Evolutionary conservation across 163 green algal genomes (phyloP), one percentile per base, ranked within the genome.

Genomic region (Chlamydomonas reinhardtii): DNA sequence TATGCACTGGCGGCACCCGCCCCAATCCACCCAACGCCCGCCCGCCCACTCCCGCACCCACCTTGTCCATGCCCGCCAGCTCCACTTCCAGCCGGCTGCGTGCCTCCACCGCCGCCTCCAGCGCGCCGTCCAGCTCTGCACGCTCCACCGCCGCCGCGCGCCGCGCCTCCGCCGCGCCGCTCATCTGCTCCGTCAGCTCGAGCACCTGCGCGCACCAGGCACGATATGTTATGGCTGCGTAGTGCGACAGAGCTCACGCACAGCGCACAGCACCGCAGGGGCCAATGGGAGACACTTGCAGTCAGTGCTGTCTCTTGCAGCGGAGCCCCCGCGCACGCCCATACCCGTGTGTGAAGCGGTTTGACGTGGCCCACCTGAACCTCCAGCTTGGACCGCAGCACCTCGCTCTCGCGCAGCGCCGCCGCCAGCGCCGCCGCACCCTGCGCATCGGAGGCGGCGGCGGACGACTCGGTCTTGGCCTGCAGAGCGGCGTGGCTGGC

Each of bases 361-460:
- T n/a, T n/a, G n/a, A n/a, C n/a, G n/a, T n/a, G n/a, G n/a, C n/a
- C n/a, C 35, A 79, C 80, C 80, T 86, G 80, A 34, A 52, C 3
- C 69, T 86, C 70, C 34, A 86, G 70, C 70, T 65, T 86, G 54
- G 56, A 86, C 4, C 80, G 69, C 20, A 79, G 56, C 54, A 16
- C 70, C 25, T 86, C 80, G 2, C 70, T 80, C 20, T 86, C 80
- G 1, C 32, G 70, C 70, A 86, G 35, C 52, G 52, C 70, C 35
- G 80, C 35, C 32, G 68, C 68, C 52, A 77, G 8, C 4, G 56
- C 56, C 4, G 27, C 37, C 4, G 71, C 19, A 2, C 12, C 31
- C 9, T 35, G 20, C 16, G 52, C 11, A 12, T 66, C 52, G 31
- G 48, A 34, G 25, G 68, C 79, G 11, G 35, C 52, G 0, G 54